Percentiles rank a stretch among this genome's conserved stretches.
These are phyloP conservation scores for Ustilago nuda DNA, from an alignment of 1,284 basidiomycete genomes.

Conservation along the genomic window DNA sequence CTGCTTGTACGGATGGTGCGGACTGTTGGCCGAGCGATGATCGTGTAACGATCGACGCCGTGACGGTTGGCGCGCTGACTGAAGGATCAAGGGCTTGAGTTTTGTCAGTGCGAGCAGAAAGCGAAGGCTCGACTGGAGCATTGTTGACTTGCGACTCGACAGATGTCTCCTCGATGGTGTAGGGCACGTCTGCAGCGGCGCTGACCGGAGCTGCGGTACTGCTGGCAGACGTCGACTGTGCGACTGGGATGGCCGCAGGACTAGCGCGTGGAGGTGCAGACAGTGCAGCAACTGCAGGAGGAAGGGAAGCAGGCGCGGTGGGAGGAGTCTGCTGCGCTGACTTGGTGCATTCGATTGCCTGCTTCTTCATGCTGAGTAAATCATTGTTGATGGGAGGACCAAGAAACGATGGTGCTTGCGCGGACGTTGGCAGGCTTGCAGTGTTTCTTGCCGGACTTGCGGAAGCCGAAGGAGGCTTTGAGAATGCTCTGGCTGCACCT, in stretches of 20 bases:
- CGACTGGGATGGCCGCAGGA: not conserved
- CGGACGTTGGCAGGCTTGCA: constrained; percentile 8
- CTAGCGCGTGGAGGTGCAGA: constrained; percentile 5
- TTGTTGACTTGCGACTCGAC: not conserved
- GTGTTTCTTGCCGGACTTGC: constrained; percentile 10
- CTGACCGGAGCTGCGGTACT: not conserved
- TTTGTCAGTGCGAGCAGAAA: not conserved
- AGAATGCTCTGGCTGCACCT: constrained; percentile 15
- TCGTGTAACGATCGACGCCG: not conserved
- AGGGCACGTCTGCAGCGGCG: constrained; percentile 1
- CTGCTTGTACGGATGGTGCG: not conserved
- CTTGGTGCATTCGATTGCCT: constrained; percentile 7
- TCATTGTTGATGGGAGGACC: constrained; percentile 20
- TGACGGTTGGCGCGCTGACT: not conserved
- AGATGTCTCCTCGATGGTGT: constrained; percentile 6
- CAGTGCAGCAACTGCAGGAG: not conserved
- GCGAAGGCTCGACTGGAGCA: not conserved
- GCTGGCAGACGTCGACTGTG: not conserved
- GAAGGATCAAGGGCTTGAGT: not conserved
- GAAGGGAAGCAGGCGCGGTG: not conserved
- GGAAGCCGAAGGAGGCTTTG: constrained; percentile 12
- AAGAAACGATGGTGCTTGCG: constrained; percentile 16
- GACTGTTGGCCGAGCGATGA: not conserved
- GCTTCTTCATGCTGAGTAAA: constrained; percentile 30
- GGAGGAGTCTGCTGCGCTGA: not conserved